These are phyloP conservation scores for Cladosporium halotolerans DNA, from an alignment of 2,329 filamentous ascomycete genomes.

Conservation along the genomic window DNA sequence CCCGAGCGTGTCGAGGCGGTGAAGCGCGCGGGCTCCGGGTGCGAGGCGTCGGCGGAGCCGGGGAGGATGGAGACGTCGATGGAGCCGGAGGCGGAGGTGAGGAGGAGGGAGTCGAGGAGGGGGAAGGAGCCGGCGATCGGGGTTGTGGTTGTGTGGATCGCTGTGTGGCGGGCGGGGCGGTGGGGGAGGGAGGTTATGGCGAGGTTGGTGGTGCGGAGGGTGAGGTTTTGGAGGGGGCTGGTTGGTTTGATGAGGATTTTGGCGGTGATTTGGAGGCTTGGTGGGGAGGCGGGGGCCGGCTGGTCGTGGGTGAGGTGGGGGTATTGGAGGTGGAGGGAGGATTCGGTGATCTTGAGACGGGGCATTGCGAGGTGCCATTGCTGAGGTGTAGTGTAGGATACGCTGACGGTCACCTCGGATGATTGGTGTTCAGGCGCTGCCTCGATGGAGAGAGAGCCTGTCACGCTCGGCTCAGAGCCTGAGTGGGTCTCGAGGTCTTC, in stretches of 20 bases:
- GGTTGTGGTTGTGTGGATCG: constrained; percentile 35
- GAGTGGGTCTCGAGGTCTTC: constrained; percentile 20
- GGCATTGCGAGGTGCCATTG: too few species aligned
- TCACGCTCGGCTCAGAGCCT: too few species aligned
- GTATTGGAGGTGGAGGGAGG: neutral
- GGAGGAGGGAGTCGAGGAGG: constrained; percentile 34
- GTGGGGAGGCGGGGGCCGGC: constrained; percentile 11
- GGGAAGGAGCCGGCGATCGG: constrained; percentile 37
- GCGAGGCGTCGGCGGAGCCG: constrained; percentile 25
- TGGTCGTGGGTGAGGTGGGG: neutral
- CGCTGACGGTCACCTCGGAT: constrained; percentile 30
- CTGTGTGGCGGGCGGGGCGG: constrained; percentile 34
- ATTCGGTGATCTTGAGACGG: neutral
- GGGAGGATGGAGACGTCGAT: constrained; percentile 37
- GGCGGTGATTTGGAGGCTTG: constrained; percentile 35
- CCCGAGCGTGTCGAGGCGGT: constrained; percentile 31
- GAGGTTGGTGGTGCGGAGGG: constrained; percentile 32
- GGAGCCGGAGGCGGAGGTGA: constrained; percentile 36
- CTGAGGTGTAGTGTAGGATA: constrained; percentile 28
- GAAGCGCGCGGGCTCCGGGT: constrained; percentile 33
- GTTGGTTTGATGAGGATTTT: constrained; percentile 33
- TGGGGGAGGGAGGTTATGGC: constrained; percentile 32
- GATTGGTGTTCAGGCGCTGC: constrained; percentile 31
- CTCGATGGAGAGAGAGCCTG: constrained; percentile 26
- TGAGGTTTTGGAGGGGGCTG: constrained; percentile 29